These are phyloP conservation scores for Conoideocrella luteorostrata DNA, from an alignment of 2,329 filamentous ascomycete genomes.

Conservation along the genomic window DNA sequence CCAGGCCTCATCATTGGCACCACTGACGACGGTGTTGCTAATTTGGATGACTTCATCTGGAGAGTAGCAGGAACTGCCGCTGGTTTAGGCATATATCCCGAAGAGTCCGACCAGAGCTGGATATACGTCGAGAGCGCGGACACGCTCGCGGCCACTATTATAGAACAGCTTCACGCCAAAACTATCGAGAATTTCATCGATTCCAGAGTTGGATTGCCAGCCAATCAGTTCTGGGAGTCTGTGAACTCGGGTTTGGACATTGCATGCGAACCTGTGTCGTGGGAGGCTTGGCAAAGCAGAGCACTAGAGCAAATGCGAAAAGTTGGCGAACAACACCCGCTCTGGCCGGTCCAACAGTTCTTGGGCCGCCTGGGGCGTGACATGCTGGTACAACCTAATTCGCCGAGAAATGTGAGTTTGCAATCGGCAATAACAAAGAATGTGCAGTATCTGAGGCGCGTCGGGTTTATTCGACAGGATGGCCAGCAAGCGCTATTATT, in stretches of 20 bases:
- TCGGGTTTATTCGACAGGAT: no score
- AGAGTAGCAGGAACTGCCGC: conserved; percentile 7
- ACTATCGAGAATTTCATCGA: neutral
- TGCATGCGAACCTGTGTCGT: conserved; percentile 1
- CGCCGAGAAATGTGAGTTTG: neutral
- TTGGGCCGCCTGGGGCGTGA: neutral
- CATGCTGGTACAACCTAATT: neutral
- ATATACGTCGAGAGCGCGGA: conserved; percentile 4
- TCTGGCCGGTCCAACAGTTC: conserved; percentile 9
- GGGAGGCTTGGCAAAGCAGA: conserved; percentile 2
- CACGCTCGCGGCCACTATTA: neutral
- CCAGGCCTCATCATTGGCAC: conserved; percentile 15
- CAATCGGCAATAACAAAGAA: conserved; percentile 6
- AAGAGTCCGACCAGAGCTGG: conserved; percentile 3
- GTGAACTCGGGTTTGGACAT: conserved; percentile 4
- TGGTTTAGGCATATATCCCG: conserved; percentile 2
- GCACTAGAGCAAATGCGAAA: conserved; percentile 7
- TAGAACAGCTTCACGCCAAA: neutral
- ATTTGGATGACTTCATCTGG: conserved; percentile 15
- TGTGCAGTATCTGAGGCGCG: conserved; percentile 5
- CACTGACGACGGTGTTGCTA: conserved; percentile 10
- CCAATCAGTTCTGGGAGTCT: conserved; percentile 6
- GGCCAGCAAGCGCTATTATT: no score
- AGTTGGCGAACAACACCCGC: conserved; percentile 8
- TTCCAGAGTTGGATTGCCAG: neutral